phyloP scores from a whole-genome alignment of 441 rosid species.

The Adansonia grandidieri region DNA sequence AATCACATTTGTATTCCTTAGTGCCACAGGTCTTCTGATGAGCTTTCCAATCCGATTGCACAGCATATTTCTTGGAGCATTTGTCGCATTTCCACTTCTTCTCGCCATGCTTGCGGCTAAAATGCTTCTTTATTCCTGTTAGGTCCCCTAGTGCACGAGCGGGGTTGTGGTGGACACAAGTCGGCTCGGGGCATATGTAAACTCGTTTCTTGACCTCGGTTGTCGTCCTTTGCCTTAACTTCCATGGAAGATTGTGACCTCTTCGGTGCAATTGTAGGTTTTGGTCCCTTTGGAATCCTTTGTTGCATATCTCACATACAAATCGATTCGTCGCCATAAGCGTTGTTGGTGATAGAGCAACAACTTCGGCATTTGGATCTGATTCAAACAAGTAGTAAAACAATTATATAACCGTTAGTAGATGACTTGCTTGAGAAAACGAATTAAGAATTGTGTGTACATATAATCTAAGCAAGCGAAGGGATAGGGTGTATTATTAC shows the following conservation, averaged over 20 bases:
- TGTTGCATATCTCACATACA: constrained; percentile 6
- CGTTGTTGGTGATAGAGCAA: constrained; percentile 69
- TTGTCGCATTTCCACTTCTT: constrained; percentile 14
- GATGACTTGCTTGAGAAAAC: neutral
- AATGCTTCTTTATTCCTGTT: neutral
- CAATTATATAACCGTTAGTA: neutral
- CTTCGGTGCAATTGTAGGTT: constrained; percentile 5
- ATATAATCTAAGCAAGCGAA: no score
- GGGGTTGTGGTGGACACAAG: constrained; percentile 1
- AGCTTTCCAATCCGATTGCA: constrained; percentile 10
- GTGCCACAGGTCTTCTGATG: constrained; percentile 89
- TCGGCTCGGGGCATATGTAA: neutral
- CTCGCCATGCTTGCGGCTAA: constrained; percentile 15
- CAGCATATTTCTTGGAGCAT: constrained; percentile 4
- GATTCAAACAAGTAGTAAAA: constrained; percentile 1
- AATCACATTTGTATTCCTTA: constrained; percentile 84
- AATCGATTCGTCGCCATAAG: neutral
- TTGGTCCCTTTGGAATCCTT: constrained; percentile 16
- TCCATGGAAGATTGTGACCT: constrained; percentile 12
- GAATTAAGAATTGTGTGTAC: neutral
- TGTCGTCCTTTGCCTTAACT: neutral
- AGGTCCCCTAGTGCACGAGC: constrained; percentile 10
- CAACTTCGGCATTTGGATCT: constrained; percentile 93
- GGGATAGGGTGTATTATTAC: neutral
- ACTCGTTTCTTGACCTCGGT: neutral